Evolutionary conservation across 2,329 filamentous ascomycete genomes (phyloP).

Genomic region (Fusarium kyushuense): DNA sequence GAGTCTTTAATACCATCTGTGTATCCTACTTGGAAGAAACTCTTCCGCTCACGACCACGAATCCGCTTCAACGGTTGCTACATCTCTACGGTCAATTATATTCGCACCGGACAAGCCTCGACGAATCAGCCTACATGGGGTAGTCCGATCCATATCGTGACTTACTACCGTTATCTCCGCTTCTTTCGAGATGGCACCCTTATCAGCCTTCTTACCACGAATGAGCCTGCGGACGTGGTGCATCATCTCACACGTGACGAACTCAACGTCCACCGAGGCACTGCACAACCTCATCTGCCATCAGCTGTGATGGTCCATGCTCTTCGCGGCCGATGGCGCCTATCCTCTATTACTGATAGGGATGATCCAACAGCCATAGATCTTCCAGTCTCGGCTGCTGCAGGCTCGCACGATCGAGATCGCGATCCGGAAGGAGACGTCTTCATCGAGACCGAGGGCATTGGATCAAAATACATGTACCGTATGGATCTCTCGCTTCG

Average conservation of each 20-base stretch:
- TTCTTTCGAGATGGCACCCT: slow-evolving; percentile 92
- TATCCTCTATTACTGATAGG: slow-evolving; percentile 55
- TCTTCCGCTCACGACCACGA: slow-evolving; percentile 86
- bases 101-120: slow-evolving; percentile 80
- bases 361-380: slow-evolving; percentile 41
- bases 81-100: slow-evolving; percentile 96
- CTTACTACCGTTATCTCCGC: slow-evolving; percentile 96
- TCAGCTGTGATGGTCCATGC: slow-evolving; percentile 75
- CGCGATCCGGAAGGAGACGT: slow-evolving; percentile 71
- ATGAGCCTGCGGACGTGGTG: slow-evolving; percentile 88
- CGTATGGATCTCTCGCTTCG: slow-evolving; percentile 81
- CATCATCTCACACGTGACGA: slow-evolving; percentile 82
- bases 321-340: slow-evolving; percentile 67
- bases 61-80: slow-evolving; percentile 96
- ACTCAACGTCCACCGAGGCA: slow-evolving; percentile 61
- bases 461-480: slow-evolving; percentile 82
- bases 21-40: slow-evolving; percentile 70
- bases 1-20: slow-evolving; percentile 57
- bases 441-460: slow-evolving; percentile 88
- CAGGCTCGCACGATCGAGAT: slow-evolving; percentile 37
- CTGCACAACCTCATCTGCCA: slow-evolving; percentile 49
- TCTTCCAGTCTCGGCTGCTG: slow-evolving; percentile 1
- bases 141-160: slow-evolving; percentile 92
- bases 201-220: slow-evolving; percentile 83
- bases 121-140: slow-evolving; percentile 79